Base-by-base conservation (phyloP, 208 protist genomes). In the Endotrypanum monterogeii region DNA sequence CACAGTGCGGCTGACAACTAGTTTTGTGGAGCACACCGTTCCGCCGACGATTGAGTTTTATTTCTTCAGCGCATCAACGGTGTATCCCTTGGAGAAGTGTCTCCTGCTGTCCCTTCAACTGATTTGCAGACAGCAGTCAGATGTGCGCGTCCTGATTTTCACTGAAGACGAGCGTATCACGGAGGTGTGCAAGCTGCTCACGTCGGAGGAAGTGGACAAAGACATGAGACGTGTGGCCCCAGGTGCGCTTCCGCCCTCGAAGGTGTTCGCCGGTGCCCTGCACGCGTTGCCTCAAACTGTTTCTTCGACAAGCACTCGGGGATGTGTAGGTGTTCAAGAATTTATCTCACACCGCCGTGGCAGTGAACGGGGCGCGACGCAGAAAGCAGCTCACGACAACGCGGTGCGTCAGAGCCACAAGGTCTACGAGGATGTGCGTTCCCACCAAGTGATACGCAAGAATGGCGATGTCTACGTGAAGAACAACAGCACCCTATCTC, bases 1-100 rank as follows among this genome's bases (percentile, higher is more conserved):
- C 67, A 90, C 91, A 37, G 89, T 94, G 73, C 90, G 93, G 55
- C 84, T 97, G 28, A 97, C 93, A 6, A 95, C 93, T 32, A 95
- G 90, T 78, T 94, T 97, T 71, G 89, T 93, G 20, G 90, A 97
- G 85, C 90, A 95, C 81, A 89, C 87, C 0, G 88, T 96, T 55
- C 92, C 92, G 9, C 74, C 82, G 11, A 90, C 85, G 5, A 95
- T 96, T 63, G 78, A 63, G 58, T 94, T 96, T 62, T 96, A 96
- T 75, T 93, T 96, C 54, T 94, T 92, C 62, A 71, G 84, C 16
- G 85, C 62, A 11, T 86, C 67, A 39, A 46, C 18, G 25, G 37
- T 12, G 28, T 88, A 89, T 65, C 73, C 93, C 39, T 69, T 96
- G 46, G 71, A 62, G 23, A 30, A 55, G 0, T 83, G 79, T 37